Conservation (phyloP, 441 rosid genomes). For the Gossypium gossypioides region DNA sequence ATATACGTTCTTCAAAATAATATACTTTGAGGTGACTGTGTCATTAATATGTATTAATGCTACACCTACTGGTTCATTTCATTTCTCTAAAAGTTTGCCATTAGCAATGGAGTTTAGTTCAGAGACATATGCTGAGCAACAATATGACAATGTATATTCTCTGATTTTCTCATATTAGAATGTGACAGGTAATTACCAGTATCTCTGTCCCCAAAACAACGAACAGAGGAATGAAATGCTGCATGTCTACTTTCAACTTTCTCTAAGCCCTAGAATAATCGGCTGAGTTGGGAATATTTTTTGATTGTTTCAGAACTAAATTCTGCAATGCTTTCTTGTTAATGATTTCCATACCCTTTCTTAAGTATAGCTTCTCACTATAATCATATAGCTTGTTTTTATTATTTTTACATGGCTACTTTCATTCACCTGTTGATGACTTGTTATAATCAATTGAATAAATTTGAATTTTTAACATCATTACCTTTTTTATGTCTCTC, state of each 20-base stretch:
- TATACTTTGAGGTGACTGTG: not conserved
- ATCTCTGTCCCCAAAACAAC: not conserved
- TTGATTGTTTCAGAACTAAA: not conserved
- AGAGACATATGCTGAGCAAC: not conserved
- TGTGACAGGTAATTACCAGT: not conserved
- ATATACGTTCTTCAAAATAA: not conserved
- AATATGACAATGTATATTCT: not conserved
- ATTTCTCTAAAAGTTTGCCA: not conserved
- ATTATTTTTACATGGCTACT: not conserved
- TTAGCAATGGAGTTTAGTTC: not conserved
- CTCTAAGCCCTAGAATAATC: not conserved
- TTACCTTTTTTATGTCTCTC: constrained; percentile 13
- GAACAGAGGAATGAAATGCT: not conserved
- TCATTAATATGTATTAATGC: not conserved
- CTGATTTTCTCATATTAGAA: not conserved
- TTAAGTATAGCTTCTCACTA: not conserved
- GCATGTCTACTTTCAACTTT: not conserved
- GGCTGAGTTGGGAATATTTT: not conserved
- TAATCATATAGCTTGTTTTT: not conserved
- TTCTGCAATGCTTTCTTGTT: not conserved
- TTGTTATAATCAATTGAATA: constrained; percentile 3
- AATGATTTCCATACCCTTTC: not conserved
- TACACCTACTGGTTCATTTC: not conserved
- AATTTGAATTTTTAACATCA: constrained; percentile 2
- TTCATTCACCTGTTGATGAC: not conserved